Percentiles rank a stretch among this genome's conserved stretches.
Conservation (phyloP, 2,329 filamentous ascomycete genomes). For the Trichocomaceae sp. region DNA sequence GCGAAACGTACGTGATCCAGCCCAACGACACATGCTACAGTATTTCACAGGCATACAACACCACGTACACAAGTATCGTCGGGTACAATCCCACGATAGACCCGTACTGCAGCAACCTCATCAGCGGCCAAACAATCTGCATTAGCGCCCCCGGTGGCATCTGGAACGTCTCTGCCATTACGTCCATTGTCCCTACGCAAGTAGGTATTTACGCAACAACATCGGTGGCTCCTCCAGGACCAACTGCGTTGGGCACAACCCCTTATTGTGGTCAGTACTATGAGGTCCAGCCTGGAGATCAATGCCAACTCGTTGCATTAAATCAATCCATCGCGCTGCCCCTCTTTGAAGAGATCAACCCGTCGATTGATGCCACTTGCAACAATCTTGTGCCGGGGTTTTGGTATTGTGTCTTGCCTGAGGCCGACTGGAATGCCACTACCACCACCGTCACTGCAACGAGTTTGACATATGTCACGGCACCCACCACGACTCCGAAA, state of each 20-base stretch:
- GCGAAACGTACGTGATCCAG: background rate
- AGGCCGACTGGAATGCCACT: slow-evolving; percentile 12
- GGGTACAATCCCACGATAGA: slow-evolving; percentile 8
- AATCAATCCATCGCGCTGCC: slow-evolving; percentile 11
- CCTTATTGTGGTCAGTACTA: slow-evolving; percentile 12
- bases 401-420: slow-evolving; percentile 18
- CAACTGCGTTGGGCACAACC: slow-evolving; percentile 12
- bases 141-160: slow-evolving; percentile 10
- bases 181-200: slow-evolving; percentile 14
- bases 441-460: background rate
- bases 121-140: slow-evolving; percentile 14
- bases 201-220: slow-evolving; percentile 17
- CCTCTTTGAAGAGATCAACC: slow-evolving; percentile 21
- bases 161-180: slow-evolving; percentile 12
- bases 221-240: slow-evolving; percentile 11
- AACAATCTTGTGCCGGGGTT: slow-evolving; percentile 17
- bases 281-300: slow-evolving; percentile 9
- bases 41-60: background rate
- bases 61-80: background rate
- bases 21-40: background rate
- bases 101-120: slow-evolving; percentile 14
- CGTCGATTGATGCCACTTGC: slow-evolving; percentile 21
- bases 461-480: too few relatives aligned
- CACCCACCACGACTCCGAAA: too few relatives aligned
- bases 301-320: slow-evolving; percentile 14